These are phyloP conservation scores for Melanopsichium pennsylvanicum DNA, from an alignment of 1,284 basidiomycete species.

Conservation along the genomic window DNA sequence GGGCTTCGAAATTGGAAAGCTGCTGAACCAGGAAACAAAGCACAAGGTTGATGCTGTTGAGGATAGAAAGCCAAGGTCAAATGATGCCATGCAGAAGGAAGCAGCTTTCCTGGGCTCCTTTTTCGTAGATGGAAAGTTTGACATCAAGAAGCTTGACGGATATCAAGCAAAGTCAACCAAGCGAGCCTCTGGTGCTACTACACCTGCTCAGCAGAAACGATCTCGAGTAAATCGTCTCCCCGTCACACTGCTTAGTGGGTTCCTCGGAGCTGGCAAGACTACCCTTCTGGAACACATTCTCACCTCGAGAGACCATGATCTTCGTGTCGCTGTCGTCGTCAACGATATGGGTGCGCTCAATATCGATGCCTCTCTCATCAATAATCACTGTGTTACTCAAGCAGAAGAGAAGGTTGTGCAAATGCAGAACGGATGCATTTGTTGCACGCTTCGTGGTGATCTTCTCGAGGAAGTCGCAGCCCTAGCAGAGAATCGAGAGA, in stretches of 20 bases:
- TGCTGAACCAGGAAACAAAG: conserved; percentile 13
- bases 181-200: conserved; percentile 8
- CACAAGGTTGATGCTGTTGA: conserved; percentile 45
- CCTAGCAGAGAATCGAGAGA: conserved; percentile 65
- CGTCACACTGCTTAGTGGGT: conserved; percentile 68
- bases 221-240: conserved; percentile 61
- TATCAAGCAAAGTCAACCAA: conserved; percentile 5
- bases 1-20: conserved; percentile 44
- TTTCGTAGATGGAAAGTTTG: conserved; percentile 30
- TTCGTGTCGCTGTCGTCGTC: conserved; percentile 67
- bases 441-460: conserved; percentile 69
- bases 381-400: conserved; percentile 67
- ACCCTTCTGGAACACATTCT: conserved; percentile 68
- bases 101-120: conserved; percentile 40
- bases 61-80: conserved; percentile 48
- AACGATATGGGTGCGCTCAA: conserved; percentile 69
- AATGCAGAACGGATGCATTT: conserved; percentile 69
- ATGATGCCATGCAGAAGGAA: conserved; percentile 54
- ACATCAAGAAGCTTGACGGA: conserved; percentile 4
- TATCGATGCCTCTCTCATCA: conserved; percentile 68
- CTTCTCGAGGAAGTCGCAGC: conserved; percentile 68
- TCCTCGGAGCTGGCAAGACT: conserved; percentile 69
- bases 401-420: conserved; percentile 68
- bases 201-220: conserved; percentile 10
- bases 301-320: conserved; percentile 67